Evolutionary conservation across 1,284 basidiomycete genomes (phyloP).

Genomic region (Ceratobasidium sp.): DNA sequence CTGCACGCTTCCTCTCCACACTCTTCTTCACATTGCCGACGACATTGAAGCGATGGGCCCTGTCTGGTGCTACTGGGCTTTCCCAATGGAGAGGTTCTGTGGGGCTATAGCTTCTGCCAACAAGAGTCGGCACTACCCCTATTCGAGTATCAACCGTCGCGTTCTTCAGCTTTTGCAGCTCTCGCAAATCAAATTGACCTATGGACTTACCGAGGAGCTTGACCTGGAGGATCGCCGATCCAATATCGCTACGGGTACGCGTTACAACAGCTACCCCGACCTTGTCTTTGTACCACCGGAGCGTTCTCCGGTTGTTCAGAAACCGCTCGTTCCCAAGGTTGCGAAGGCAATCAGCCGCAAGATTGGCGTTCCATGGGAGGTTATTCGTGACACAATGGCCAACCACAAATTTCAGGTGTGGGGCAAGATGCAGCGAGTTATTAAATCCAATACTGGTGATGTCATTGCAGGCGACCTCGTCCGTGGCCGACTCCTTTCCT

Average conservation of each 20-base stretch:
- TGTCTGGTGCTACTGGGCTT: conserved; percentile 57
- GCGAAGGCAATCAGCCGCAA: neutral
- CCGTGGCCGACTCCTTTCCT: neutral
- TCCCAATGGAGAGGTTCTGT: conserved; percentile 55
- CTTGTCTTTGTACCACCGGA: conserved; percentile 13
- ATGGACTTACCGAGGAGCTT: conserved; percentile 20
- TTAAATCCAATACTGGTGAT: neutral
- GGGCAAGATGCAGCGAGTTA: conserved; percentile 18
- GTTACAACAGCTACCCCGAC: neutral
- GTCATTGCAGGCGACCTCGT: neutral
- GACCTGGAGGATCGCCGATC: conserved; percentile 16
- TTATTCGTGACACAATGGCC: neutral
- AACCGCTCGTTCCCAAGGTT: neutral
- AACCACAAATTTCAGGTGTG: neutral
- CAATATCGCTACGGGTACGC: neutral
- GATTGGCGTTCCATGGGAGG: neutral
- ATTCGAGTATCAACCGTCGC: conserved; percentile 25
- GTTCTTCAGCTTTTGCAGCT: conserved; percentile 35
- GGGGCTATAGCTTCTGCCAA: neutral
- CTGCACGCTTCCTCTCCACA: conserved; percentile 56
- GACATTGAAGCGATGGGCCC: conserved; percentile 54
- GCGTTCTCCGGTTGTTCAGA: neutral
- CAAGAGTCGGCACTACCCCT: conserved; percentile 40
- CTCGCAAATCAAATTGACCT: conserved; percentile 36
- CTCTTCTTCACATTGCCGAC: conserved; percentile 54